Percentiles rank a stretch among this genome's conserved stretches.
Evolutionary conservation across 164 flowering plant genomes (phyloP).

Genomic region (Protea cynaroides): DNA sequence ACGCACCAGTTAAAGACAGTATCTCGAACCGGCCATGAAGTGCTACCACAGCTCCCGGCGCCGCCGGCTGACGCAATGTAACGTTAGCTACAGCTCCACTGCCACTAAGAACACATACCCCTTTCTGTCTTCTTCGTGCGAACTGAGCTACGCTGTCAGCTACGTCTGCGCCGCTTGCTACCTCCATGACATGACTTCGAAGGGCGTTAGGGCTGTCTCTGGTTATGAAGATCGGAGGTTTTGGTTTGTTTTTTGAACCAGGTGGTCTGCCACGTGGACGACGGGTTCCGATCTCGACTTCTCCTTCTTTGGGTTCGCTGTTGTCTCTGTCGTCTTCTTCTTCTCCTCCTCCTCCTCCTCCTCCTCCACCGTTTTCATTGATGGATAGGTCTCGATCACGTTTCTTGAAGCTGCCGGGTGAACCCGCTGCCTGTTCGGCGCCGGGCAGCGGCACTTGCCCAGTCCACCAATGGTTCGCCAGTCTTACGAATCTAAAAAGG

Average conservation of each 20-base stretch:
- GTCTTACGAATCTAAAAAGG: slow-evolving; percentile 5
- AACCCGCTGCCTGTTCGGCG: slow-evolving; percentile 23
- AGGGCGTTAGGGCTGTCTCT: slow-evolving; percentile 80
- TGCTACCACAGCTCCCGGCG: slow-evolving; percentile 57
- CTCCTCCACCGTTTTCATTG: slow-evolving; percentile 16
- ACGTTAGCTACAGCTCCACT: slow-evolving; percentile 70
- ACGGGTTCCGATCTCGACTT: slow-evolving; percentile 49
- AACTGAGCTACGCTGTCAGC: slow-evolving; percentile 61
- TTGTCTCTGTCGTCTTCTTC: slow-evolving; percentile 39
- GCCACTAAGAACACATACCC: slow-evolving; percentile 73
- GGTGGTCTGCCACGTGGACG: slow-evolving; percentile 69
- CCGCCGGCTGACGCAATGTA: slow-evolving; percentile 60
- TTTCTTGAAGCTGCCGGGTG: slow-evolving; percentile 21
- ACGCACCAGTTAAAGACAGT: slow-evolving; percentile 62
- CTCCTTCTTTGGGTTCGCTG: slow-evolving; percentile 57
- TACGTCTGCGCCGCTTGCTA: slow-evolving; percentile 55
- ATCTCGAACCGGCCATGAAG: slow-evolving; percentile 77
- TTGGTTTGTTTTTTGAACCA: slow-evolving; percentile 67
- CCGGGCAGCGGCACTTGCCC: slow-evolving; percentile 53
- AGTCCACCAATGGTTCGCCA: slow-evolving; percentile 55
- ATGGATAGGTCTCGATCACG: slow-evolving; percentile 25
- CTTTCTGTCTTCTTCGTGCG: slow-evolving; percentile 61
- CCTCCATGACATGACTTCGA: slow-evolving; percentile 73
- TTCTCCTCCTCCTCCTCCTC: slow-evolving; percentile 13
- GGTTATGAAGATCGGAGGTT: slow-evolving; percentile 72